Evolutionary conservation across 2,329 filamentous ascomycete species (phyloP).

Genomic region (Cylindrodendrum hubeiense): DNA sequence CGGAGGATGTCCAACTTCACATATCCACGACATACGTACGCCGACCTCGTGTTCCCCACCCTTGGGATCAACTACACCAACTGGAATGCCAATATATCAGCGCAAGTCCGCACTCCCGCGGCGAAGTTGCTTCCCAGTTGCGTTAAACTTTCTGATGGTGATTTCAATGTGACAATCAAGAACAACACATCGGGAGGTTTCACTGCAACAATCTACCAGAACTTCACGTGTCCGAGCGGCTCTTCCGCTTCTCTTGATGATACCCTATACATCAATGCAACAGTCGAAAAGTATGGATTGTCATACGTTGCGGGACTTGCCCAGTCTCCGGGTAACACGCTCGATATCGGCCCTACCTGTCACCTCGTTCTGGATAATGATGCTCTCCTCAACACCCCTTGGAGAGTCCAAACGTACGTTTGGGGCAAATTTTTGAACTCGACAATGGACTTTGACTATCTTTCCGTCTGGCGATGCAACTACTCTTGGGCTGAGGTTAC

Average conservation of each 20-base stretch:
- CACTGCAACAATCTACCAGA: background rate
- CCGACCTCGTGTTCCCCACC: background rate
- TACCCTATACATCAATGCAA: background rate
- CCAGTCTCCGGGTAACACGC: background rate
- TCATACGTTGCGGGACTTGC: background rate
- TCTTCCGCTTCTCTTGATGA: background rate
- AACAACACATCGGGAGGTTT: background rate
- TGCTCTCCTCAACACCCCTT: background rate
- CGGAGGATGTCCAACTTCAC: background rate
- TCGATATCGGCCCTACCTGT: background rate
- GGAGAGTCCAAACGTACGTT: background rate
- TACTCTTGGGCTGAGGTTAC: background rate
- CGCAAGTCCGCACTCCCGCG: background rate
- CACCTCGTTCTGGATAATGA: background rate
- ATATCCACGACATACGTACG: background rate
- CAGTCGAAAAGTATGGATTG: background rate
- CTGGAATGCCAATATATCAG: background rate
- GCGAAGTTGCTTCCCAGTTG: background rate
- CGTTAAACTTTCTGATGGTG: background rate
- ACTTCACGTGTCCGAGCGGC: background rate
- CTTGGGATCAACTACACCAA: background rate
- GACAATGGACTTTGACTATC: background rate
- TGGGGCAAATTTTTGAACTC: background rate
- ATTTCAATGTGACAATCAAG: background rate
- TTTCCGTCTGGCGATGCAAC: constrained; percentile 5